Percentiles rank a stretch among this genome's conserved stretches.
Conservation (phyloP, 140 eudicot species). For the Senecio squalidus region DNA sequence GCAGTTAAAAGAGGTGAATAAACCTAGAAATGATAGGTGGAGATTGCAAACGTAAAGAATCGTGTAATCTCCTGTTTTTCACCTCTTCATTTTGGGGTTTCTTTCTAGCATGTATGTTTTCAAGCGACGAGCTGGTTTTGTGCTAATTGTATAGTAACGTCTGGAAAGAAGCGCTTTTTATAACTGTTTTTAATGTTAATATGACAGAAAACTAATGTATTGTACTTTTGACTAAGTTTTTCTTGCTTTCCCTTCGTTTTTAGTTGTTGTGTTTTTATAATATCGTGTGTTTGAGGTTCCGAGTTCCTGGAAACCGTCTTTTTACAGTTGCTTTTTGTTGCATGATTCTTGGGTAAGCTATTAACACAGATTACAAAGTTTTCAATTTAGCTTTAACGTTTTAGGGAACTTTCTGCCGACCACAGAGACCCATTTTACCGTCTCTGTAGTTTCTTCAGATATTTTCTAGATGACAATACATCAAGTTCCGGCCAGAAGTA, state of each 20-base stretch:
- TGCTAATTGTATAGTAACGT: constrained; percentile 4
- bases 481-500: no score
- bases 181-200: constrained; percentile 4
- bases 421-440: no score
- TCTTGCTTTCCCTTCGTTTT: background rate
- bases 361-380: no score
- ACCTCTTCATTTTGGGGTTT: constrained; percentile 17
- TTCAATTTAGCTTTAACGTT: no score
- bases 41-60: background rate
- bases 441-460: no score
- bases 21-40: constrained; percentile 25
- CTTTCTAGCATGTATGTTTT: background rate
- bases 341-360: no score
- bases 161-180: background rate
- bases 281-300: no score
- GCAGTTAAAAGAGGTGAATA: constrained; percentile 17
- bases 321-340: no score
- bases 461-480: no score
- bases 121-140: background rate
- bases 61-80: constrained; percentile 16
- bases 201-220: background rate
- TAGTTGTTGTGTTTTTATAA: background rate
- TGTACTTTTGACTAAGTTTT: background rate
- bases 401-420: no score
- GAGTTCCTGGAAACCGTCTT: no score